These are phyloP conservation scores for Clonostachys rosea DNA, from an alignment of 2,329 filamentous ascomycete species.

Conservation along the genomic window DNA sequence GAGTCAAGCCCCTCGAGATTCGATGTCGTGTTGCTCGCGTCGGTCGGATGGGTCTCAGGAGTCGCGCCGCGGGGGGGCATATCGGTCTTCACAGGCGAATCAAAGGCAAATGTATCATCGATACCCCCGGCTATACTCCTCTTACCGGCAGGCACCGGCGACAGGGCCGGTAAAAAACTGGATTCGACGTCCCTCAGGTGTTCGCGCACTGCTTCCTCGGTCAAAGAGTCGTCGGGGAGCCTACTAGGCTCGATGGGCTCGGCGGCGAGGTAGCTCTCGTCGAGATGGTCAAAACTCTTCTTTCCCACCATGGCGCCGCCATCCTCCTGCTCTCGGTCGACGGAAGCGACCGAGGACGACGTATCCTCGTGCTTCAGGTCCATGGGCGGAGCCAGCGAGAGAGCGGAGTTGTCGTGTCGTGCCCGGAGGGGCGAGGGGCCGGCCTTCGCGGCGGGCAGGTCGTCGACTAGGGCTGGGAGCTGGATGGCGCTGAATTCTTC, in stretches of 20 bases:
- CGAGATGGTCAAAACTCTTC: slow-evolving; percentile 5
- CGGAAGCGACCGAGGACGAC: not conserved
- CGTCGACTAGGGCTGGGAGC: not conserved
- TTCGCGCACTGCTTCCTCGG: slow-evolving; percentile 46
- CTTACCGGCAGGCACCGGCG: slow-evolving; percentile 45
- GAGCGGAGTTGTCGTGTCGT: not conserved
- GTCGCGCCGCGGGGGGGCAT: slow-evolving; percentile 2
- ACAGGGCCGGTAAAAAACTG: slow-evolving; percentile 56
- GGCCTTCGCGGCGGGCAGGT: not conserved
- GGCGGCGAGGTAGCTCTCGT: slow-evolving; percentile 37
- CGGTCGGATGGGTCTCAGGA: slow-evolving; percentile 15
- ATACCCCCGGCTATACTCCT: slow-evolving; percentile 23
- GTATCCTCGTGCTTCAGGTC: not conserved
- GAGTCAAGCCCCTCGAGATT: slow-evolving; percentile 49
- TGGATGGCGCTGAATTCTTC: slow-evolving; percentile 6
- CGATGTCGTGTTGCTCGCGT: slow-evolving; percentile 37
- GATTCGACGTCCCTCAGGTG: slow-evolving; percentile 62
- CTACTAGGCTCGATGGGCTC: slow-evolving; percentile 25
- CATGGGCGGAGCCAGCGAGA: not conserved
- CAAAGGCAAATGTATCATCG: slow-evolving; percentile 59
- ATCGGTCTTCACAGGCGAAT: slow-evolving; percentile 31
- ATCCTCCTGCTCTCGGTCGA: not conserved
- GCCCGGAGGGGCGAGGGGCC: not conserved
- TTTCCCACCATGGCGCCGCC: not conserved
- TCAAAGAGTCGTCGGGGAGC: slow-evolving; percentile 38